Base-by-base conservation (phyloP, 495 filamentous ascomycete species). In the Hypoxylon fuscum region DNA sequence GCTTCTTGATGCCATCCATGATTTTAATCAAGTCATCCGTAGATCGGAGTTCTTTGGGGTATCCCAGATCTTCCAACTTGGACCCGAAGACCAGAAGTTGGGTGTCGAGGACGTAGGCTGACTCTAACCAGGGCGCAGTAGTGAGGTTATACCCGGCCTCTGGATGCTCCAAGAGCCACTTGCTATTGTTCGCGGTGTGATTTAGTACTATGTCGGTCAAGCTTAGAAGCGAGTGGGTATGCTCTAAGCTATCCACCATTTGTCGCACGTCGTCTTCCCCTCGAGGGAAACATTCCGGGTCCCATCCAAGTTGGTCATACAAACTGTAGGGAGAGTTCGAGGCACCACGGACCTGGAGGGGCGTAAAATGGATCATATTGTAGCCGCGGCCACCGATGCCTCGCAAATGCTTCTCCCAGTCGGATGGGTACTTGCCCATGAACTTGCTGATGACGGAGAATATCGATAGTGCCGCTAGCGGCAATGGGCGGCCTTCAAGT, bases 311-410 rank as follows among this genome's bases (percentile, higher is more conserved):
- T 76, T 98, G 96, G 68, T 99, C 90, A 69, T 89, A 96, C 53
- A 99, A 85, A 73, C 94, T 97, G 81, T 98, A 99, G 0, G 96
- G 96, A 9, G 96, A 98, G 71, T 98, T 96, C 11, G 94, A 97
- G 11, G 78, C 82, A 21, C 96, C 96, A 41, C 96, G 86, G 50
- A 90, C 81, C 82, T 93, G 95, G 65, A 98, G 78, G 6, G 96
- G 96, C 3, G 96, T 97, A 70, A 98, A 99, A 74, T 99, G 96
- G 50, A 99, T 85, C 92, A 98, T 96, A 74, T 99, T 99, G 77
- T 99, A 99, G 5, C 92, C 92, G 31, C 95, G 83, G 45, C 89
- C 85, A 57, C 88, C 86, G 62, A 98, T 95, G 35, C 95, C 95
- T 59, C 84, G 79, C 48, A 98, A 81, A 70, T 98, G 93, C 12